phyloP scores from a whole-genome alignment of 1,284 basidiomycete species.

The Chalciporus piperatoides region DNA sequence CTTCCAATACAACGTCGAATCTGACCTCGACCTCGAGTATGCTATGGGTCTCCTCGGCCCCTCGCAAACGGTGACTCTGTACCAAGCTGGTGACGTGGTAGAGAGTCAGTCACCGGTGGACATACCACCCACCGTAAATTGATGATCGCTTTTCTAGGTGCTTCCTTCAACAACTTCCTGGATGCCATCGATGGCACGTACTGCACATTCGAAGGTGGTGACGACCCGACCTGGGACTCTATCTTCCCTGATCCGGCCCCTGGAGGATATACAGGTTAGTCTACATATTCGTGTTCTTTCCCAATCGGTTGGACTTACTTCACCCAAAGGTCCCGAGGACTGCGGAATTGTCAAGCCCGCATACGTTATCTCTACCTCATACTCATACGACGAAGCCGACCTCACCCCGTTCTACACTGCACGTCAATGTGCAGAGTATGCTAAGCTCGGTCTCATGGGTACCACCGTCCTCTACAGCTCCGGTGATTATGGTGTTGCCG shows the following conservation, averaged over 20 bases:
- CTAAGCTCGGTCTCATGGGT: constrained; percentile 44
- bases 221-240: constrained; percentile 38
- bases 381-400: constrained; percentile 39
- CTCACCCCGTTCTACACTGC: constrained; percentile 38
- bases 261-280: constrained; percentile 35
- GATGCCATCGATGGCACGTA: constrained; percentile 47
- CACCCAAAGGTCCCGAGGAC: constrained; percentile 24
- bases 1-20: constrained; percentile 44
- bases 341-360: constrained; percentile 39
- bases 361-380: constrained; percentile 45
- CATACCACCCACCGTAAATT: neutral
- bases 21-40: constrained; percentile 51
- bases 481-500: constrained; percentile 41
- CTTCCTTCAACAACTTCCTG: constrained; percentile 47
- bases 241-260: constrained; percentile 42
- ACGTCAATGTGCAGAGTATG: constrained; percentile 48
- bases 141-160: constrained; percentile 28
- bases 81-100: constrained; percentile 44
- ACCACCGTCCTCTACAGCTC: constrained; percentile 39
- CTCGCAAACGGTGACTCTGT: constrained; percentile 37
- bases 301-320: neutral
- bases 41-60: constrained; percentile 42
- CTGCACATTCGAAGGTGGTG: constrained; percentile 46
- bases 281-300: neutral
- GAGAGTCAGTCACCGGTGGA: constrained; percentile 29